A percentile compares a stretch with the other conserved stretches of the same genome.
phyloP scores from a whole-genome alignment of 2,329 filamentous ascomycete genomes.

The Fusarium staphyleae region DNA sequence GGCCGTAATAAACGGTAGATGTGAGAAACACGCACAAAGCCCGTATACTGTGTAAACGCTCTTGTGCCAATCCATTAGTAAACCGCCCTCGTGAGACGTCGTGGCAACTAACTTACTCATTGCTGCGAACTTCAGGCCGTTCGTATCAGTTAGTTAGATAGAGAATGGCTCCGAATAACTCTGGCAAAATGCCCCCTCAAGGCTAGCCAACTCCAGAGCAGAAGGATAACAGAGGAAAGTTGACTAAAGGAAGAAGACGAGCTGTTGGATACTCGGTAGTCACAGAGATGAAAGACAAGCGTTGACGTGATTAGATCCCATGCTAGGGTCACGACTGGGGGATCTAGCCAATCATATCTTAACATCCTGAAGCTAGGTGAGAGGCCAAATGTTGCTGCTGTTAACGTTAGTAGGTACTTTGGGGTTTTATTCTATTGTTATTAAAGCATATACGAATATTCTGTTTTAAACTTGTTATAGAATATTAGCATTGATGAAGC shows the following conservation, averaged over 20 bases:
- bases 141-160: background rate
- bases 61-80: slow-evolving; percentile 6
- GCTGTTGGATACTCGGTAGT: too few species aligned
- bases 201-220: background rate
- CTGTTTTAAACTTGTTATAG: too few species aligned
- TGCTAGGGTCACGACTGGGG: too few species aligned
- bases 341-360: too few species aligned
- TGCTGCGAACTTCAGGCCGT: background rate
- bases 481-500: too few species aligned
- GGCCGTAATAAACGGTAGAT: slow-evolving; percentile 15
- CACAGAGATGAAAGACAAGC: background rate
- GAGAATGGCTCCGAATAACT: background rate
- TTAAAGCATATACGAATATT: too few species aligned
- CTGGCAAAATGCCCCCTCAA: background rate
- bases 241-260: background rate
- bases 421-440: too few species aligned
- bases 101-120: slow-evolving; percentile 13
- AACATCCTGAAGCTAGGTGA: too few species aligned
- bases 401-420: too few species aligned
- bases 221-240: background rate
- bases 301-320: slow-evolving; percentile 34
- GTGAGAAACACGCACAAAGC: slow-evolving; percentile 17
- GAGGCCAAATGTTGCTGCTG: too few species aligned
- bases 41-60: slow-evolving; percentile 4
- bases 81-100: background rate